Conservation (phyloP, 352 stramenopile species). For the Aphanomyces euteiches region DNA sequence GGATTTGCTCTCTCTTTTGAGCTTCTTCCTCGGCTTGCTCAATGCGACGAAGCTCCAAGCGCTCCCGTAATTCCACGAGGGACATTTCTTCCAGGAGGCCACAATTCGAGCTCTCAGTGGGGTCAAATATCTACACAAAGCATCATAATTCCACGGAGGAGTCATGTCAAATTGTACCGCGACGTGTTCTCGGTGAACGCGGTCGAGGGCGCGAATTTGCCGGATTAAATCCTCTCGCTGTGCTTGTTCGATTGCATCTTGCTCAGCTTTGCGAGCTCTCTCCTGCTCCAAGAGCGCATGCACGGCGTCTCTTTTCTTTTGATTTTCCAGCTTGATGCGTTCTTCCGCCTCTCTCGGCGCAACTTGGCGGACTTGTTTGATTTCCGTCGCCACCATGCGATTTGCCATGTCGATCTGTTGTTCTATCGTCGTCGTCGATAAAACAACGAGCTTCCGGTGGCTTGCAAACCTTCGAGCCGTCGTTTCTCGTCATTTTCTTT, state of each 20-base stretch:
- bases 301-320: constrained; percentile 55
- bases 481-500: constrained; percentile 64
- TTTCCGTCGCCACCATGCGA: constrained; percentile 49
- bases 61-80: constrained; percentile 76
- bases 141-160: background rate
- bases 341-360: constrained; percentile 75
- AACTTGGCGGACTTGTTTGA: constrained; percentile 73
- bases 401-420: constrained; percentile 51
- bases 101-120: constrained; percentile 79
- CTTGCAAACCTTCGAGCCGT: constrained; percentile 39
- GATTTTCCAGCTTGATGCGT: constrained; percentile 55
- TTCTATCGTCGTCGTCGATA: constrained; percentile 27
- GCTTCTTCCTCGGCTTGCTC: constrained; percentile 69
- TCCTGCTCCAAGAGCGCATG: constrained; percentile 61
- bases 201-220: constrained; percentile 76
- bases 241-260: constrained; percentile 64
- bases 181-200: constrained; percentile 74
- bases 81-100: constrained; percentile 91
- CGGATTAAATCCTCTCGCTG: constrained; percentile 82
- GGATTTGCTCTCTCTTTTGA: constrained; percentile 58
- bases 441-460: background rate
- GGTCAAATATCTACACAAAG: constrained; percentile 72
- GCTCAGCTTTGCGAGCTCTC: constrained; percentile 48
- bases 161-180: constrained; percentile 31
- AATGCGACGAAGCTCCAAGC: constrained; percentile 73